phyloP scores from a whole-genome alignment of 2,329 filamentous ascomycete genomes.

The Ascochyta rabiei region DNA sequence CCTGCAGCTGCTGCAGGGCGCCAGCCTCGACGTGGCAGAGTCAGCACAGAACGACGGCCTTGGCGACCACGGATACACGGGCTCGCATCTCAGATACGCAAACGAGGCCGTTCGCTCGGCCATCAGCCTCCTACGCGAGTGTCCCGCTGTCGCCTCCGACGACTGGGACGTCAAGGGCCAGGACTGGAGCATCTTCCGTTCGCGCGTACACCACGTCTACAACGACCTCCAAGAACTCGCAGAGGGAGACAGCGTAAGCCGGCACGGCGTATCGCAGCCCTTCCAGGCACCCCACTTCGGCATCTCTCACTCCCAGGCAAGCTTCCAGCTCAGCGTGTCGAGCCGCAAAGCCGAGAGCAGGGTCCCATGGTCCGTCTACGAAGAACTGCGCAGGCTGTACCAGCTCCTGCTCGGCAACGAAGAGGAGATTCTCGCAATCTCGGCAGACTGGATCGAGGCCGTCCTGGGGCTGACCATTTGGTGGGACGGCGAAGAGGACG shows the following conservation, averaged over 20 bases:
- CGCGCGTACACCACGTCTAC: slow-evolving; percentile 71
- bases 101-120: slow-evolving; percentile 73
- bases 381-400: slow-evolving; percentile 81
- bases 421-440: slow-evolving; percentile 74
- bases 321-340: slow-evolving; percentile 68
- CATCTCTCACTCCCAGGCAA: slow-evolving; percentile 55
- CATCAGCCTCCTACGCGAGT: slow-evolving; percentile 72
- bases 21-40: slow-evolving; percentile 78
- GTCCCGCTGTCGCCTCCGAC: slow-evolving; percentile 67
- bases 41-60: slow-evolving; percentile 67
- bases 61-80: slow-evolving; percentile 71
- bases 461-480: slow-evolving; percentile 82
- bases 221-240: slow-evolving; percentile 77
- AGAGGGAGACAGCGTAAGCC: slow-evolving; percentile 68
- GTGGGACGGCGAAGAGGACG: slow-evolving; percentile 80
- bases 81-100: slow-evolving; percentile 77
- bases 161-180: slow-evolving; percentile 84
- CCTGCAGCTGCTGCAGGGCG: slow-evolving; percentile 71
- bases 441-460: slow-evolving; percentile 92
- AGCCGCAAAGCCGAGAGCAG: slow-evolving; percentile 79
- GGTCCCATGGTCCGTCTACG: slow-evolving; percentile 89
- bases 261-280: slow-evolving; percentile 49
- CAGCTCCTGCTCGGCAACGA: slow-evolving; percentile 78
- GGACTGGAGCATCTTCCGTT: slow-evolving; percentile 85
- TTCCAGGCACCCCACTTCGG: slow-evolving; percentile 52